These are phyloP conservation scores for Nitzschia sp. DNA, from an alignment of 108 stramenopile genomes.

Conservation along the genomic window DNA sequence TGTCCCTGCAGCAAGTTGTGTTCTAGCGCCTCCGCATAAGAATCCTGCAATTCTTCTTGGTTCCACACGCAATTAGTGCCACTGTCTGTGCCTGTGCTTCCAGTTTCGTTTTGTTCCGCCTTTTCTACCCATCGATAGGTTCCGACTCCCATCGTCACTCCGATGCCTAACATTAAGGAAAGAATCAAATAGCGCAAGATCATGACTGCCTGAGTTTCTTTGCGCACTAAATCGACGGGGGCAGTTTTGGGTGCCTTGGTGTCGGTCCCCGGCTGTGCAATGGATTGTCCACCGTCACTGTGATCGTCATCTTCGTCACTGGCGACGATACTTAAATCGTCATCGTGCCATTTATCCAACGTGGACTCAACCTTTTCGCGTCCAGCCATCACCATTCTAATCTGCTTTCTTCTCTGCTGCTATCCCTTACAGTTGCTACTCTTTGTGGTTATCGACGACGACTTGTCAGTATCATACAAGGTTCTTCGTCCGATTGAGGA, in stretches of 20 bases:
- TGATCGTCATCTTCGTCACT: slow-evolving; percentile 23
- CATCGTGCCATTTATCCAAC: slow-evolving; percentile 13
- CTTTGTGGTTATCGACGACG: too few species aligned
- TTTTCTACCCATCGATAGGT: slow-evolving; percentile 12
- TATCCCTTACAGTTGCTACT: too few species aligned
- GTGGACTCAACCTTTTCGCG: slow-evolving; percentile 2
- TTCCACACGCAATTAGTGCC: background rate
- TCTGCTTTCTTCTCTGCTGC: too few species aligned
- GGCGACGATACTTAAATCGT: slow-evolving; percentile 25
- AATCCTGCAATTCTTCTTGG: background rate
- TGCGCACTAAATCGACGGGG: slow-evolving; percentile 18
- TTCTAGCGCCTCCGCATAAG: slow-evolving; percentile 12
- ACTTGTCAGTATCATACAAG: too few species aligned
- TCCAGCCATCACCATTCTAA: too few species aligned
- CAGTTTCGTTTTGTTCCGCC: slow-evolving; percentile 6
- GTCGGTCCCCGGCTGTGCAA: background rate
- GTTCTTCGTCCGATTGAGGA: too few species aligned
- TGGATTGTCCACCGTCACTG: slow-evolving; percentile 7
- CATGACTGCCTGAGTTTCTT: slow-evolving; percentile 11
- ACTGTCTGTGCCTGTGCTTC: background rate
- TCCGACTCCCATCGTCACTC: background rate
- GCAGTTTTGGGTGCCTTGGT: slow-evolving; percentile 11
- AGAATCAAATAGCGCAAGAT: slow-evolving; percentile 12
- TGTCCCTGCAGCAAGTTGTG: background rate
- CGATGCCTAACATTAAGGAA: background rate